Evolutionary conservation across 352 stramenopile genomes (phyloP).

Genomic region (Pythium coloratum): DNA sequence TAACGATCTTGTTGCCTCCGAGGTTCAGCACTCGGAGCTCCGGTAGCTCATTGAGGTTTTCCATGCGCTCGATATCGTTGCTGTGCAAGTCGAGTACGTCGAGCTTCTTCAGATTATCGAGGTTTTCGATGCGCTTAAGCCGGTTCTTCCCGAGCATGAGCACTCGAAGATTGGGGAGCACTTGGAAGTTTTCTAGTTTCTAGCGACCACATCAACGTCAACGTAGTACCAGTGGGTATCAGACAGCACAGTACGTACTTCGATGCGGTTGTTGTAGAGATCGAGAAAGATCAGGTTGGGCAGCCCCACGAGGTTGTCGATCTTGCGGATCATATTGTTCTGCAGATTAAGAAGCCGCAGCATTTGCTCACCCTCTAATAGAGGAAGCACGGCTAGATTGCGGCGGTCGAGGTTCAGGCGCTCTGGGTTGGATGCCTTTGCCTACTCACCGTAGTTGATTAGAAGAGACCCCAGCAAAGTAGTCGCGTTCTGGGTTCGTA

Average conservation of each 20-base stretch:
- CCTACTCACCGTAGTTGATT: constrained; percentile 24
- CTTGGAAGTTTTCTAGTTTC: constrained; percentile 76
- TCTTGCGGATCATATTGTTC: constrained; percentile 88
- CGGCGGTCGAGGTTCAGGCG: constrained; percentile 89
- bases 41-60: constrained; percentile 82
- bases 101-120: constrained; percentile 85
- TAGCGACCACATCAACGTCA: constrained; percentile 19
- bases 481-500: constrained; percentile 14
- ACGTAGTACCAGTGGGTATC: neutral
- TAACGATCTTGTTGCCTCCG: constrained; percentile 77
- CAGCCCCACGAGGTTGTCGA: constrained; percentile 83
- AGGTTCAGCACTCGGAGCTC: constrained; percentile 92
- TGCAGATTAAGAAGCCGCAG: constrained; percentile 90
- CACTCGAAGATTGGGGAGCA: constrained; percentile 84
- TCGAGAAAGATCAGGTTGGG: constrained; percentile 93
- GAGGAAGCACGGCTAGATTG: constrained; percentile 71
- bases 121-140: constrained; percentile 78
- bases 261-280: constrained; percentile 92
- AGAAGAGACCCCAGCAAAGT: neutral
- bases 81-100: constrained; percentile 92
- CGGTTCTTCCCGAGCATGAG: constrained; percentile 93
- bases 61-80: constrained; percentile 88
- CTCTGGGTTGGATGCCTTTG: constrained; percentile 71
- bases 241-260: constrained; percentile 32
- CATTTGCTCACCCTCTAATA: constrained; percentile 89